Evolutionary conservation across 805 yeast genomes (phyloP), one percentile per base, ranked within the genome.

Genomic region (Kodamaea laetipori): DNA sequence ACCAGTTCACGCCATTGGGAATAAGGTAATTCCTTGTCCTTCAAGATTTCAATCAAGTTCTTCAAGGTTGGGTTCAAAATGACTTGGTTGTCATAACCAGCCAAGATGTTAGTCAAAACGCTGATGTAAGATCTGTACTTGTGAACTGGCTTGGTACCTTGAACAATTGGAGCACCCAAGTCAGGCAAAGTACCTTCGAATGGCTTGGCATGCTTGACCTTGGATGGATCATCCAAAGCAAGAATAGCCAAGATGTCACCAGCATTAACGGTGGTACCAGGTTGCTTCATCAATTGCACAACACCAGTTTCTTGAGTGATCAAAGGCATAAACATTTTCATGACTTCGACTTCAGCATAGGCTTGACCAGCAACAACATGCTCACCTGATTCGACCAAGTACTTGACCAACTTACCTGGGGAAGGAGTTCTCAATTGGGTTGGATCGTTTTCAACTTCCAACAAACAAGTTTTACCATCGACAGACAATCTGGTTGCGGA

Each of bases 261-360:
- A 38, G 97, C 97, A 55, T 81, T 80, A 46, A 94, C 85, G 19
- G 95, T 89, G n/a, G 98, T 85, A 41, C 99, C 99, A 7, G 99
- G 98, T 72, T 94, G 99, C 68, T 94, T 92, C 62, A 94, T 81
- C 33, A 90, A 73, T 71, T 92, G 97, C 42, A 90, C 87, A 46
- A 78, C 74, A 77, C 99, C 99, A 58, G 86, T 85, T 66, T 92
- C 99, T 66, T 83, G 88, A 15, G 97, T 92, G 59, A 90, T 73
- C 57, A 94, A 77, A 39, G 99, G 97, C 97, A 94, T 94, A 69
- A 90, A 90, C 99, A 94, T 94, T 70, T 94, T 94, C 99, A 94
- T 94, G 54, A 94, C 99, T 72, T 94, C 99, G 45, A 94, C 97
- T 72, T 94, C 99, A 32, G 99, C 99, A 60, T 81, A 95, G 36